These are phyloP conservation scores for Pilatotrama ljubarskyi DNA, from an alignment of 768 basidiomycete species.

Conservation along the genomic window DNA sequence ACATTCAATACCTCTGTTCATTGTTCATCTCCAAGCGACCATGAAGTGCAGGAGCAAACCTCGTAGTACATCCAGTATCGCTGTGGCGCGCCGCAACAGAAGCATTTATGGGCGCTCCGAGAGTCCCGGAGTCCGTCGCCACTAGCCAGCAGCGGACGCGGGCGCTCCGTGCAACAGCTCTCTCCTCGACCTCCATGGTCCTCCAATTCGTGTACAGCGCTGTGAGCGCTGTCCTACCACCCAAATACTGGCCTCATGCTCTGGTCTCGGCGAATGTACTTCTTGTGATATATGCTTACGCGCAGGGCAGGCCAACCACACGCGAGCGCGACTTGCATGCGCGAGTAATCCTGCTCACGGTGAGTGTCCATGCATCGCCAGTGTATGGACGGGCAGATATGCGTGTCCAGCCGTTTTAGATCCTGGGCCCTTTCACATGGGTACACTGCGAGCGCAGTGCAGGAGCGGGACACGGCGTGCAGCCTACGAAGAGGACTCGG, in stretches of 20 bases:
- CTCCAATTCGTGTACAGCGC: slow-evolving; percentile 47
- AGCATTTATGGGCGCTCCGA: slow-evolving; percentile 6
- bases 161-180: background rate
- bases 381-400: no score
- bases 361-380: slow-evolving; percentile 33
- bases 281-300: slow-evolving; percentile 55
- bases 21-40: no score
- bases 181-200: slow-evolving; percentile 44
- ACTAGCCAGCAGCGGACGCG: background rate
- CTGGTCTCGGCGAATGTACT: slow-evolving; percentile 44
- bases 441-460: no score
- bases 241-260: slow-evolving; percentile 58
- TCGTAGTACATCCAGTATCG: no score
- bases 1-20: no score
- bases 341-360: slow-evolving; percentile 69
- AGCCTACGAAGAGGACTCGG: no score
- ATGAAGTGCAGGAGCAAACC: no score
- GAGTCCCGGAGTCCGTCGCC: background rate
- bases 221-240: slow-evolving; percentile 48
- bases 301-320: slow-evolving; percentile 68
- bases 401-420: no score
- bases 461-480: no score
- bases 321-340: slow-evolving; percentile 78
- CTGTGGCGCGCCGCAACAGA: no score
- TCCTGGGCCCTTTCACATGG: no score